Conservation (phyloP, 2,329 filamentous ascomycete genomes). For the Sarocladiaceae sp. region DNA sequence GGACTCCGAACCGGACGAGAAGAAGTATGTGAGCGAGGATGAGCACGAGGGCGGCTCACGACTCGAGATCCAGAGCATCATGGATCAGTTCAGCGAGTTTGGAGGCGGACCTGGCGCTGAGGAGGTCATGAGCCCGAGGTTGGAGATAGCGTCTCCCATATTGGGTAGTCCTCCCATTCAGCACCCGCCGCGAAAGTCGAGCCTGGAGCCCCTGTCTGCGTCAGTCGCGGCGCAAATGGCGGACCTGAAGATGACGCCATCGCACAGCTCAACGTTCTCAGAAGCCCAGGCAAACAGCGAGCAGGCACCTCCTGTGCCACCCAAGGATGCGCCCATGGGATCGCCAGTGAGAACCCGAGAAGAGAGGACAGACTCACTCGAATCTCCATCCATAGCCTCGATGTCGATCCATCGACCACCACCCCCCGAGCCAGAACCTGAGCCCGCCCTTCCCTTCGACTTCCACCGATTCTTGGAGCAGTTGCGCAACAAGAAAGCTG, state of each 20-base stretch:
- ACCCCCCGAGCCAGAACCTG: constrained; percentile 68
- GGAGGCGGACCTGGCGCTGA: constrained; percentile 65
- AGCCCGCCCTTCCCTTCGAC: constrained; percentile 85
- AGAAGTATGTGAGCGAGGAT: constrained; percentile 51
- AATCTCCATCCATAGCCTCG: constrained; percentile 39
- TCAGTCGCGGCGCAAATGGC: constrained; percentile 42
- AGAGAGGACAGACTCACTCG: constrained; percentile 26
- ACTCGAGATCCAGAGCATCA: constrained; percentile 92
- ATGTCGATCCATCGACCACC: constrained; percentile 55
- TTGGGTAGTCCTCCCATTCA: constrained; percentile 57
- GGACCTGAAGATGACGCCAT: constrained; percentile 25
- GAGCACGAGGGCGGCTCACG: constrained; percentile 61
- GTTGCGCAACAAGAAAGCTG: constrained; percentile 91
- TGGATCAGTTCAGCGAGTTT: constrained; percentile 85
- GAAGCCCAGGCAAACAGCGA: constrained; percentile 35
- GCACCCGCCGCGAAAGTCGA: constrained; percentile 80
- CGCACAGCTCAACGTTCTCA: constrained; percentile 31
- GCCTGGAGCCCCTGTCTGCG: constrained; percentile 65
- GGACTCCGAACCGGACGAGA: constrained; percentile 48
- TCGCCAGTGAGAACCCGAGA: constrained; percentile 31
- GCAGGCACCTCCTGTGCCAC: constrained; percentile 50
- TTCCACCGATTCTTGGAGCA: constrained; percentile 97
- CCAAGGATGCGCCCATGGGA: constrained; percentile 48
- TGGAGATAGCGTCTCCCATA: constrained; percentile 77
- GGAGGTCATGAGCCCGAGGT: constrained; percentile 85